Evolutionary conservation across 108 stramenopile genomes (phyloP), one percentile per base, ranked within the genome.

Genomic region (Parietichytrium sp.): DNA sequence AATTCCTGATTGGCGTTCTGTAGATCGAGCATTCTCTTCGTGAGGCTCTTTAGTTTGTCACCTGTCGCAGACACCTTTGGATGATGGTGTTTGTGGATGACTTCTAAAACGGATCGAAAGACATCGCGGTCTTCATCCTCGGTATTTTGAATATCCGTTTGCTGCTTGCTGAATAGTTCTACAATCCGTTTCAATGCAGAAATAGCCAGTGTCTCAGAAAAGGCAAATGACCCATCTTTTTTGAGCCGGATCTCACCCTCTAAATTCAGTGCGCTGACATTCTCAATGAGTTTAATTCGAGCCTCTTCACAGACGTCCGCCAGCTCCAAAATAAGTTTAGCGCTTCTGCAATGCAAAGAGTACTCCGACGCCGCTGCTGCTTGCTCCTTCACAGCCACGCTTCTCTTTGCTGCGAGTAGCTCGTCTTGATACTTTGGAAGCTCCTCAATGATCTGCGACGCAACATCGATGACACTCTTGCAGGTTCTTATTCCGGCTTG

Each of bases 161-260:
- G n/a, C n/a, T n/a, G n/a, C n/a, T n/a, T n/a, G n/a, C n/a, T 42
- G 61, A 72, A 72, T 0, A 72, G 42, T 20, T 72, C 45, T n/a
- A 33, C 45, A n/a, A 72, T 72, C 0, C 61, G 61, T 6, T 16
- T 1, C 15, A 72, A 72, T 10, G 61, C 61, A 6, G 33, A n/a
- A n/a, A 23, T 72, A 7, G 61, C 45, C 20, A 72, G 42, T n/a
- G 36, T 42, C 42, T 72, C 61, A n/a, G 61, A 72, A 72, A 72
- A 72, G 16, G 29, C 6, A 27, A 45, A 72, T 8, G 16, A 16
- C 23, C 61, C 61, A 2, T 72, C 61, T 0, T 72, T 72, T 45
- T 72, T 72, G 0, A 72, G 61, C 13, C 61, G 61, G 20, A 72
- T 72, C 42, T 72, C 61, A 10, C 61, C 61, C 1, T 16, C 45